Base-by-base conservation (phyloP, 2,329 filamentous ascomycete genomes). In the Calonectria ilicicola region DNA sequence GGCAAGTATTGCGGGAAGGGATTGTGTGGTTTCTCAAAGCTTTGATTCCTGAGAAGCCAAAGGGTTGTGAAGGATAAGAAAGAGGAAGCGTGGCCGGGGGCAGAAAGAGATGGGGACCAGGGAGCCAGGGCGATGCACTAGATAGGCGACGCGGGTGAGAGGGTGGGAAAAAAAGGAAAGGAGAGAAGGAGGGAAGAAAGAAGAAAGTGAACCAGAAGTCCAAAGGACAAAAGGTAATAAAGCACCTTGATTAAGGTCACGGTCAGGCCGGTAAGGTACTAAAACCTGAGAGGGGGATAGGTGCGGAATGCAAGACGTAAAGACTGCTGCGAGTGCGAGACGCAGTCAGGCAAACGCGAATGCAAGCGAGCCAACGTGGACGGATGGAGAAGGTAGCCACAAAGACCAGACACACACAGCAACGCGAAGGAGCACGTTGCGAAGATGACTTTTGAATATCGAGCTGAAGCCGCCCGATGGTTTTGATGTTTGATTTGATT, bases 281-380 rank as follows among this genome's bases (percentile, higher is more conserved):
- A 46, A 38, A 40, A 67, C 38, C 38, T 63, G 58, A 63, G 29
- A 47, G 49, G 46, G 64, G 49, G 49, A 56, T 66, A 66, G 47
- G 64, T 66, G 47, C 64, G 64, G 64, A 66, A 66, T 53, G 64
- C 23, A 40, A 66, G 53, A 58, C 53, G 53, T 58, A 44, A 51
- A 44, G 58, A 63, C 62, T 38, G 62, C 56, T 40, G 32, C n/a
- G 53, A 62, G 23, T 40, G 56, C 32, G 46, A 65, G 46, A 65
- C 46, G 51, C 35, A 68, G 58, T 32, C 67, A 69, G 46, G 47
- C 56, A 69, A 69, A 58, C 53, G 53, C 49, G 65, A 49, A 66
- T 66, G 64, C 64, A 40, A 67, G 42, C 40, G 42, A 51, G 42
- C 23, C 53, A 58, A 58, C 32, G 53, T 58, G 53, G 53, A 58